A percentile compares a stretch with the other conserved stretches of the same genome.
Evolutionary conservation across 192 early-diverging fungal species (phyloP).

Genomic region (Glomus cerebriforme): DNA sequence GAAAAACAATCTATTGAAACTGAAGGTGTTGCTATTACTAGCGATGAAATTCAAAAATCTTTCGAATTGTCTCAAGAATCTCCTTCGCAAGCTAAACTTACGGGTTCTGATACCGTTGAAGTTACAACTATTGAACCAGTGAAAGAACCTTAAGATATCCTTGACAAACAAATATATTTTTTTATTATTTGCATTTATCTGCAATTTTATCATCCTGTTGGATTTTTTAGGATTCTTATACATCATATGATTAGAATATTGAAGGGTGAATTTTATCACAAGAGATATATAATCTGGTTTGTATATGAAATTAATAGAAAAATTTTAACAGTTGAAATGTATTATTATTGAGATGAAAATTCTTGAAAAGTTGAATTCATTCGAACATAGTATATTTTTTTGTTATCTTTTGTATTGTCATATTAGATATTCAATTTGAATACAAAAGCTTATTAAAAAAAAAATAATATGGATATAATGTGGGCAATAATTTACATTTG

Average conservation of each 20-base stretch:
- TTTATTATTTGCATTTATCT: not conserved
- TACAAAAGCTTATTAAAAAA: not conserved
- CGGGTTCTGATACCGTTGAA: not conserved
- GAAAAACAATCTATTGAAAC: not conserved
- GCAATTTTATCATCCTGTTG: not conserved
- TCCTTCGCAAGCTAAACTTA: not conserved
- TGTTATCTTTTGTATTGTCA: not conserved
- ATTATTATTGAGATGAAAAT: not conserved
- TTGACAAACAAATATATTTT: not conserved
- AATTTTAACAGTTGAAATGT: not conserved
- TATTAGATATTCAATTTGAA: not conserved
- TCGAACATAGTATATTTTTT: not conserved
- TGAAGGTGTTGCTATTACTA: not conserved
- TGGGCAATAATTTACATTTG: too few relatives aligned
- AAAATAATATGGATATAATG: not conserved
- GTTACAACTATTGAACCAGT: not conserved
- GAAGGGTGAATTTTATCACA: not conserved
- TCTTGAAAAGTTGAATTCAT: not conserved
- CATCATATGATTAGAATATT: not conserved
- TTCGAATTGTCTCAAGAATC: not conserved
- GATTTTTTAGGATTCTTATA: not conserved
- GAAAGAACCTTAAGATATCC: not conserved
- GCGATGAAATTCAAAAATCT: not conserved
- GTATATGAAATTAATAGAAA: not conserved
- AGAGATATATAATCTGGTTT: not conserved